Percentiles rank a stretch among this genome's conserved stretches.
These are phyloP conservation scores for Colletotrichum incanum DNA, from an alignment of 2,329 filamentous ascomycete genomes.

Conservation along the genomic window DNA sequence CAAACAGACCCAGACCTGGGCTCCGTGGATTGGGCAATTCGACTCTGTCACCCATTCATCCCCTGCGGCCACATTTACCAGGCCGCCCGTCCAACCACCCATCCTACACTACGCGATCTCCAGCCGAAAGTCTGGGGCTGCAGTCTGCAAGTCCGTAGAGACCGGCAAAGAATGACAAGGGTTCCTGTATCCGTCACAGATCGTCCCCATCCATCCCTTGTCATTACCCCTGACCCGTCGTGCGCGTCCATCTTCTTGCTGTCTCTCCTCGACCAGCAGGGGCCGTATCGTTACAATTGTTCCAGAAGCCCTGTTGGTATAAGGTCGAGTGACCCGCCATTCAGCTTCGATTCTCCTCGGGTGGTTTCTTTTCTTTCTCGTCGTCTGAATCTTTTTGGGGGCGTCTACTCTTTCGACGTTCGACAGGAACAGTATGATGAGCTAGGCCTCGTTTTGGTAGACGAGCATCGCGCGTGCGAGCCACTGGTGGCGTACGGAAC, in stretches of 20 bases:
- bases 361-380: slow-evolving; percentile 5
- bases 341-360: neutral
- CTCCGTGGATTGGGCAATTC: neutral
- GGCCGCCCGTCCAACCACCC: slow-evolving; percentile 14
- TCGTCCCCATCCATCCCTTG: slow-evolving; percentile 7
- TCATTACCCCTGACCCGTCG: slow-evolving; percentile 16
- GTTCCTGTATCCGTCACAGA: slow-evolving; percentile 27
- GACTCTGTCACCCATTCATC: neutral
- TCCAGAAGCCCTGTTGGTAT: slow-evolving; percentile 9
- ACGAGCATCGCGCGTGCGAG: slow-evolving; percentile 16
- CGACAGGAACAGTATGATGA: slow-evolving; percentile 1
- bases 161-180: slow-evolving; percentile 1
- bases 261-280: neutral
- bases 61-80: slow-evolving; percentile 15
- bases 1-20: neutral
- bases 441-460: slow-evolving; percentile 14
- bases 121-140: slow-evolving; percentile 31
- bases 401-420: neutral
- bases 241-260: slow-evolving; percentile 15
- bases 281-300: neutral
- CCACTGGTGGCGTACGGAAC: slow-evolving; percentile 12
- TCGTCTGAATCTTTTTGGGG: neutral
- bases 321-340: slow-evolving; percentile 32
- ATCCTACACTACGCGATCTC: slow-evolving; percentile 15
- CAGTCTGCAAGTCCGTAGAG: slow-evolving; percentile 7